Percentiles rank a stretch among this genome's conserved stretches.
Evolutionary conservation across 2,329 filamentous ascomycete genomes (phyloP).

Genomic region (Botryotinia globosa): DNA sequence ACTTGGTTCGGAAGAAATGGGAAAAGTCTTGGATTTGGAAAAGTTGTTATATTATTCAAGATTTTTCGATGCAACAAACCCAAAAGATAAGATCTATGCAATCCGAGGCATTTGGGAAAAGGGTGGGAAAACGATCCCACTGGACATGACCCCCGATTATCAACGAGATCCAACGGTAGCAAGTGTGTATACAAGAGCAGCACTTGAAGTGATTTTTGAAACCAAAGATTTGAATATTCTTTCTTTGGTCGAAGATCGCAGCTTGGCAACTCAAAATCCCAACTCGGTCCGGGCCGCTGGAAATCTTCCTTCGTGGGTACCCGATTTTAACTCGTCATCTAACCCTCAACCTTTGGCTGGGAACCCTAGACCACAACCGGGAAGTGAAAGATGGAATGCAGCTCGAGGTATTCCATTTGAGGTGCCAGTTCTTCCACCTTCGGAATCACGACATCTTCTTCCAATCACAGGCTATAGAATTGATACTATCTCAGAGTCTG

Average conservation of each 20-base stretch:
- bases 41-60: slow-evolving; percentile 22
- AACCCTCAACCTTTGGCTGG: slow-evolving; percentile 19
- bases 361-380: slow-evolving; percentile 18
- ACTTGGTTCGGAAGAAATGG: background rate
- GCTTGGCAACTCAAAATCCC: background rate
- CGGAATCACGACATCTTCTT: background rate
- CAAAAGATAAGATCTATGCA: slow-evolving; percentile 24
- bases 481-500: background rate
- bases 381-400: slow-evolving; percentile 22
- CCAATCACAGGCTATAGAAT: slow-evolving; percentile 1
- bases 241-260: slow-evolving; percentile 24
- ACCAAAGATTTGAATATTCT: slow-evolving; percentile 24
- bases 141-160: slow-evolving; percentile 17
- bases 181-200: slow-evolving; percentile 21
- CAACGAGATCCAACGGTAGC: background rate
- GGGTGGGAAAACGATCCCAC: slow-evolving; percentile 7
- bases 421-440: slow-evolving; percentile 2
- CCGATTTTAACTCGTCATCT: slow-evolving; percentile 21
- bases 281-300: background rate
- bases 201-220: slow-evolving; percentile 19
- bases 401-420: slow-evolving; percentile 10
- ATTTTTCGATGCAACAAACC: slow-evolving; percentile 21
- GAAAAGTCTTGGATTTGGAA: slow-evolving; percentile 18
- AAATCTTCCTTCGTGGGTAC: slow-evolving; percentile 25
- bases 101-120: slow-evolving; percentile 22